Percentiles rank a stretch among this genome's conserved stretches.
Evolutionary conservation across 768 basidiomycete species (phyloP).

Genomic region (Hortiboletus campestris): DNA sequence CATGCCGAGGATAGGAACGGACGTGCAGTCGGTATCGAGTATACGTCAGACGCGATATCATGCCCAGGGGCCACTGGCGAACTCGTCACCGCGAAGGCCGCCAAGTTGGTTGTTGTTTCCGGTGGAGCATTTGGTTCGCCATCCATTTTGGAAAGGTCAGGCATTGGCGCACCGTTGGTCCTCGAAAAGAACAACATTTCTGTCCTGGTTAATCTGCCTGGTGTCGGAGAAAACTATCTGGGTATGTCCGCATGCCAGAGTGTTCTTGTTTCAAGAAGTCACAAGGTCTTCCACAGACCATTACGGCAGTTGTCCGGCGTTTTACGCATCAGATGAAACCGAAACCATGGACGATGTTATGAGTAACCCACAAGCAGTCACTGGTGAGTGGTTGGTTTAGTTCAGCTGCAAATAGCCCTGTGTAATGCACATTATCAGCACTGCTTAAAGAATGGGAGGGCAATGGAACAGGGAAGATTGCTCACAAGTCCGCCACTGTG

Average conservation of each 20-base stretch:
- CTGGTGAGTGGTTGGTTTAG: too few relatives aligned
- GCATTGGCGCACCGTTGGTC: conserved; percentile 57
- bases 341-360: too few relatives aligned
- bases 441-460: conserved; percentile 32
- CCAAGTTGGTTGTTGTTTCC: conserved; percentile 47
- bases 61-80: conserved; percentile 11
- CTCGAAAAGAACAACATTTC: conserved; percentile 47
- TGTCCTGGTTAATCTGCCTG: conserved; percentile 62
- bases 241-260: conserved; percentile 30
- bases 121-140: conserved; percentile 58
- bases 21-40: conserved; percentile 40
- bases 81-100: conserved; percentile 25
- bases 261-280: background rate
- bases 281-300: background rate
- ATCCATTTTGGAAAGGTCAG: conserved; percentile 58
- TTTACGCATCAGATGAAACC: too few relatives aligned
- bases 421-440: conserved; percentile 15
- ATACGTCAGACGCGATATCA: conserved; percentile 25
- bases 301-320: too few relatives aligned
- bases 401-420: too few relatives aligned
- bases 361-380: too few relatives aligned
- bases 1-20: conserved; percentile 22
- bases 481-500: conserved; percentile 46
- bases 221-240: conserved; percentile 71
- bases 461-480: conserved; percentile 47